Conservation (phyloP, 2,329 filamentous ascomycete species). For the Trichoderma sp. region DNA sequence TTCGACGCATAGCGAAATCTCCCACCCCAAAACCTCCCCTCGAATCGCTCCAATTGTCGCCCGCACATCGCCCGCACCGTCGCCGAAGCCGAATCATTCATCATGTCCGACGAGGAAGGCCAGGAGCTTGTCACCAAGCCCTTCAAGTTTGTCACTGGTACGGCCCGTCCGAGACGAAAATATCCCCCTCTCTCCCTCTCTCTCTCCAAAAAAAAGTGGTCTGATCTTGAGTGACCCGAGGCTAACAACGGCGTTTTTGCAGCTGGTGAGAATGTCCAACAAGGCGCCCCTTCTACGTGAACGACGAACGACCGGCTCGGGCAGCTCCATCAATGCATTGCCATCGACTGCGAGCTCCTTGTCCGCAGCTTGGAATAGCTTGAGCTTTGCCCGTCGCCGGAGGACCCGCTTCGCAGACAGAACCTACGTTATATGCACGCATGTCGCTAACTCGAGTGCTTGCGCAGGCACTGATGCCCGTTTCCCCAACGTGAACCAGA, state of each 20-base stretch:
- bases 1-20: constrained; percentile 35
- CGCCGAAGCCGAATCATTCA: constrained; percentile 40
- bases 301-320: constrained; percentile 16
- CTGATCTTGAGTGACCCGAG: constrained; percentile 35
- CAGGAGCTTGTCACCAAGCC: constrained; percentile 85
- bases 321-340: constrained; percentile 29
- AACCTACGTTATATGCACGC: neutral
- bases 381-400: neutral
- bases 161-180: constrained; percentile 35
- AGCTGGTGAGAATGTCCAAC: constrained; percentile 43
- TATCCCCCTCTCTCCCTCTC: constrained; percentile 36
- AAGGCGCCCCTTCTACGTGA: constrained; percentile 22
- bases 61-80: constrained; percentile 34
- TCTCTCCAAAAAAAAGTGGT: constrained; percentile 31
- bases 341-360: constrained; percentile 3
- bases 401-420: neutral
- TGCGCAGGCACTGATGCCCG: constrained; percentile 89
- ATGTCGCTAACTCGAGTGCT: constrained; percentile 11
- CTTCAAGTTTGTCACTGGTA: constrained; percentile 99
- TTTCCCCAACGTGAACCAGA: constrained; percentile 97
- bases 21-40: constrained; percentile 28
- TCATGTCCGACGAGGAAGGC: constrained; percentile 85
- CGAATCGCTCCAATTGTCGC: constrained; percentile 9
- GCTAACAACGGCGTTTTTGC: constrained; percentile 38
- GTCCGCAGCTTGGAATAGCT: constrained; percentile 9